phyloP scores from a whole-genome alignment of 495 filamentous ascomycete genomes.

The Neurospora sp. region DNA sequence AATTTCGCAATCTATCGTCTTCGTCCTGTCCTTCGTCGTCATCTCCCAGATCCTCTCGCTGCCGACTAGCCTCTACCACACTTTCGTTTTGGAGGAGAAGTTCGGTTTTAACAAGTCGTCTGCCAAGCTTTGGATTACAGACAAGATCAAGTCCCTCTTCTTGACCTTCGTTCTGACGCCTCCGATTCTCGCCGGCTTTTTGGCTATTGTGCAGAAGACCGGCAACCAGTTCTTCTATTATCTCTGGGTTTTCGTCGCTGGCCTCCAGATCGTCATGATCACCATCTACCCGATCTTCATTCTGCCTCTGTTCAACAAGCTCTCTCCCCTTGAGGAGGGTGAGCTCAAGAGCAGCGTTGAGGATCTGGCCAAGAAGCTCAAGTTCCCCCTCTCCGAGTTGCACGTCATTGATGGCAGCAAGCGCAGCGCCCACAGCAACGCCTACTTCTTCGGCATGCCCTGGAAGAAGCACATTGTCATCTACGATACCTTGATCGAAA shows the following conservation, averaged over 20 bases:
- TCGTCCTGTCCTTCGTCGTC: slow-evolving; percentile 78
- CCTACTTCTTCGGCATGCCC: slow-evolving; percentile 94
- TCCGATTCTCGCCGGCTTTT: slow-evolving; percentile 81
- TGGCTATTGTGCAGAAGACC: slow-evolving; percentile 84
- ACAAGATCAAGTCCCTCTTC: slow-evolving; percentile 84
- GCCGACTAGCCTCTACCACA: slow-evolving; percentile 81
- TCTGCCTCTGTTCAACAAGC: slow-evolving; percentile 94
- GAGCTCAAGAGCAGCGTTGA: slow-evolving; percentile 82
- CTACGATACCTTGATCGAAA: slow-evolving; percentile 94
- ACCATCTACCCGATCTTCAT: slow-evolving; percentile 94
- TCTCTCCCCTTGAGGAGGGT: slow-evolving; percentile 83
- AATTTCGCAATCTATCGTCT: slow-evolving; percentile 86
- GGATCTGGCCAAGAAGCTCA: slow-evolving; percentile 66
- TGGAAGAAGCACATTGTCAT: slow-evolving; percentile 99
- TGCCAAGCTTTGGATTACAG: slow-evolving; percentile 73
- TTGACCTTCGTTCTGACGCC: slow-evolving; percentile 68
- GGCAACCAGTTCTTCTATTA: slow-evolving; percentile 94
- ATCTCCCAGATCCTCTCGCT: slow-evolving; percentile 67
- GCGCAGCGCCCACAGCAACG: slow-evolving; percentile 93
- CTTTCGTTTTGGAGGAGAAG: slow-evolving; percentile 90
- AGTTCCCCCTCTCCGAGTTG: slow-evolving; percentile 84
- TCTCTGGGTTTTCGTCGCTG: slow-evolving; percentile 84
- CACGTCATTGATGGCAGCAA: slow-evolving; percentile 97
- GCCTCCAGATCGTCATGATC: slow-evolving; percentile 83
- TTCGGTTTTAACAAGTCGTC: slow-evolving; percentile 99